These are phyloP conservation scores for Leersia perrieri DNA, from an alignment of 176 grass and related monocot species.

Conservation along the genomic window DNA sequence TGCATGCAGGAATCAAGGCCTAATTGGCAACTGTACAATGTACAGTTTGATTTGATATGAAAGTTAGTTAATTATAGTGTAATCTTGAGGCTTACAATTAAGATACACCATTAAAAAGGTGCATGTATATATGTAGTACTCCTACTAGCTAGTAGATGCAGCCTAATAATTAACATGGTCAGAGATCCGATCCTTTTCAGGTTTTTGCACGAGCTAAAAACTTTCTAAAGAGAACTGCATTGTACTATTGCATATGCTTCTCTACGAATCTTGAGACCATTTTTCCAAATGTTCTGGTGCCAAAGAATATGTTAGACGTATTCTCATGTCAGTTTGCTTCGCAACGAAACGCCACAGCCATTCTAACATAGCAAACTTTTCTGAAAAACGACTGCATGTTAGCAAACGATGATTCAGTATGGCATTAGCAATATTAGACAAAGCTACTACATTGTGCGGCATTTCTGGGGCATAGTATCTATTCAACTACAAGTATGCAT, in stretches of 20 bases:
- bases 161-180: not conserved
- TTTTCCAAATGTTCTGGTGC: conserved; percentile 8
- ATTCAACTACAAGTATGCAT: not conserved
- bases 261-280: not conserved
- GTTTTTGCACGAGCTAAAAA: not conserved
- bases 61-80: no score
- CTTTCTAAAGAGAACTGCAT: not conserved
- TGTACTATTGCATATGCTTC: not conserved
- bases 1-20: conserved; percentile 4
- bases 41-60: not conserved
- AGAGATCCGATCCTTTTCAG: not conserved
- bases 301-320: not conserved
- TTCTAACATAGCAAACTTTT: not conserved
- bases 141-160: no score
- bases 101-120: no score
- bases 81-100: no score
- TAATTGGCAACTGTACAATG: not conserved
- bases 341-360: not conserved
- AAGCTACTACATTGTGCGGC: not conserved
- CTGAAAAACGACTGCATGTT: not conserved
- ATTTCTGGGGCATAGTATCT: not conserved
- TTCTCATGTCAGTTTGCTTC: not conserved
- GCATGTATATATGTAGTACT: no score
- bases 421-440: not conserved
- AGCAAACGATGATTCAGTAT: not conserved